These are phyloP conservation scores for Debaryomyces psychrophilus DNA, from an alignment of 1,139 yeast genomes.

Conservation along the genomic window DNA sequence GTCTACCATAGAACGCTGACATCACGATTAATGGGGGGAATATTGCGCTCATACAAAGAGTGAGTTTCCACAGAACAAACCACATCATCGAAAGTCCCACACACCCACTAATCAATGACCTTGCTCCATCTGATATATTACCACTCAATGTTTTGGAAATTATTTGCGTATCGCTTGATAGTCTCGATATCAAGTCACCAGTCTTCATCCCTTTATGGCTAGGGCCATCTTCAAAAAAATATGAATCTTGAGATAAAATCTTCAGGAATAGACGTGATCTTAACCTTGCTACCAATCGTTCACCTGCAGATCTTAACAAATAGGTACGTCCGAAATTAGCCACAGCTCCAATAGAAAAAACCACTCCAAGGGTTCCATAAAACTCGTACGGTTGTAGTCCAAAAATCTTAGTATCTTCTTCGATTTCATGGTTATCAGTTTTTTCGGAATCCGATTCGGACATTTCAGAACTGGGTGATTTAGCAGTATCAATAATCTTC, in stretches of 20 bases:
- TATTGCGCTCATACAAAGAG: constrained; percentile 72
- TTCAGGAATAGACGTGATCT: constrained; percentile 76
- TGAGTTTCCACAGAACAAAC: constrained; percentile 76
- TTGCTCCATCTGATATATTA: constrained; percentile 86
- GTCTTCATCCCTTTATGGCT: constrained; percentile 59
- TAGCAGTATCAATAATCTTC: constrained; percentile 51
- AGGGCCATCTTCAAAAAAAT: constrained; percentile 84
- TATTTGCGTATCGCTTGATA: constrained; percentile 87
- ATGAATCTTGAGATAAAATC: constrained; percentile 84
- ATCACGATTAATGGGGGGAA: constrained; percentile 83
- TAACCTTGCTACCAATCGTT: constrained; percentile 79
- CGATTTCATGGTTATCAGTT: constrained; percentile 45
- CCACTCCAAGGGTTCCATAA: constrained; percentile 40
- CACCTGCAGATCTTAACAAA: constrained; percentile 76
- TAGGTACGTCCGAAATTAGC: constrained; percentile 84
- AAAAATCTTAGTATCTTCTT: constrained; percentile 22
- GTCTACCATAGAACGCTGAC: constrained; percentile 77
- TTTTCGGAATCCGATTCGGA: constrained; percentile 16
- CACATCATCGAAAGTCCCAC: constrained; percentile 89
- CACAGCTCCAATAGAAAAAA: constrained; percentile 68
- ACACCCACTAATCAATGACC: constrained; percentile 76
- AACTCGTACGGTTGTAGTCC: constrained; percentile 41
- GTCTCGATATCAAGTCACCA: constrained; percentile 88
- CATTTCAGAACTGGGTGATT: constrained; percentile 22
- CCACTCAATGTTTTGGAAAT: constrained; percentile 87